Base-by-base conservation (phyloP, 768 basidiomycete species). In the Nidularia sp. region DNA sequence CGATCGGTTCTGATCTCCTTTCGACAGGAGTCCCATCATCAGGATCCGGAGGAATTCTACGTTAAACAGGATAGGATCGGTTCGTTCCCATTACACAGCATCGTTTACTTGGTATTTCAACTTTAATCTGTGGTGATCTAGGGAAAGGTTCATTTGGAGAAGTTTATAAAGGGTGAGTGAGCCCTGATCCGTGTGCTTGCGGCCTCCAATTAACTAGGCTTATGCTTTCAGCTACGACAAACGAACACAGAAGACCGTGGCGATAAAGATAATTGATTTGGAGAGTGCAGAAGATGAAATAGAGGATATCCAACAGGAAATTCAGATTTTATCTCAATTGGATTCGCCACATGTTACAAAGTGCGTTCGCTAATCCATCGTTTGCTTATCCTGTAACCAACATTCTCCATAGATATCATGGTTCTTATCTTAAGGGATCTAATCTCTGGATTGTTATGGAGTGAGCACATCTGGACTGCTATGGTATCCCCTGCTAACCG, bases 251-350 rank as follows among this genome's bases (percentile, higher is more conserved):
- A 89, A 88, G 75, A 94, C 96, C 0, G 97, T 99, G 25, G 97
- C 97, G 44, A 98, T 99, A 77, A 99, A 95, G 85, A 96, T 98
- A 61, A 98, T 99, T 67, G 95, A 98, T 75, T 83, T 99, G 33
- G 97, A 99, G 71, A 93, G 91, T 64, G 97, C 97, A 48, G 97
- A 98, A 70, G 97, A 99, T 65, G 97, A 99, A 75, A 98, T 98
- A 64, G 97, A 98, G 68, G 97, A 98, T 72, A 98, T 99, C 54
- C 93, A 98, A 62, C 93, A 97, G 67, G 97, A 99, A 70, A 98
- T 99, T 51, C 93, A 97, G 69, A 98, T 99, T 56, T 82, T 99
- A 10, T 93, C 92, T 5, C 95, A 98, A 65, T 71, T 99, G 58
- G 96, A 98, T 70, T 98, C 94, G 25, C 87, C 91, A 29, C 88